Conservation (phyloP, 345 rosid genomes). For the Murraya koenigii region DNA sequence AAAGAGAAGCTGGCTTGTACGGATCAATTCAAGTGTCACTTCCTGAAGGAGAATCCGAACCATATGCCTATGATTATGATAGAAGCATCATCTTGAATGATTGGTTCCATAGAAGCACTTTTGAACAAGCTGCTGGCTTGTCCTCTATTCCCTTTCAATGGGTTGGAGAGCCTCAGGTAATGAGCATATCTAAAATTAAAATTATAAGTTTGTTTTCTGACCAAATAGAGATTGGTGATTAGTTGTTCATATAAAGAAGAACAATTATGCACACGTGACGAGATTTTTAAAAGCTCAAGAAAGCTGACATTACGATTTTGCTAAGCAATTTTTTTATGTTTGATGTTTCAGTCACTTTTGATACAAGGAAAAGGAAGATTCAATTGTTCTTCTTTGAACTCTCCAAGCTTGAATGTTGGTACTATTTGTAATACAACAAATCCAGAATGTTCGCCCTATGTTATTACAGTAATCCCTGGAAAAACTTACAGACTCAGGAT, state of each 20-base stretch:
- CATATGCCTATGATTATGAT: conserved; percentile 61
- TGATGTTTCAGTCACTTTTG: conserved; percentile 38
- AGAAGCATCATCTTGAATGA: conserved; percentile 61
- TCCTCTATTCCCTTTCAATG: conserved; percentile 56
- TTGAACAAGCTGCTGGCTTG: conserved; percentile 60
- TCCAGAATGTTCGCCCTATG: conserved; percentile 48
- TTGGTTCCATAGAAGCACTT: conserved; percentile 69
- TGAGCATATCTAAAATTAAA: too few species aligned
- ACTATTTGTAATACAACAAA: conserved; percentile 41
- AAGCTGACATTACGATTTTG: neutral
- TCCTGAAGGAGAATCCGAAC: conserved; percentile 47
- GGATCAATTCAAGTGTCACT: conserved; percentile 62
- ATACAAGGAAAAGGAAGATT: conserved; percentile 74
- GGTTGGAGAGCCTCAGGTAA: conserved; percentile 82
- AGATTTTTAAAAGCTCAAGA: neutral
- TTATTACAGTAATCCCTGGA: conserved; percentile 46
- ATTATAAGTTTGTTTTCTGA: too few species aligned
- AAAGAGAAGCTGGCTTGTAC: conserved; percentile 62
- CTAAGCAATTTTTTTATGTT: neutral
- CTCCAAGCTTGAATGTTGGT: conserved; percentile 22
- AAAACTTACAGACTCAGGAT: conserved; percentile 68
- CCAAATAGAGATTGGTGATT: too few species aligned
- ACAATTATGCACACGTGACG: neutral
- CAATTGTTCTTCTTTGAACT: conserved; percentile 40
- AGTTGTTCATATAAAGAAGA: neutral